phyloP scores from a whole-genome alignment of 2,329 filamentous ascomycete species.

The Phyllosticta citribraziliensis region DNA sequence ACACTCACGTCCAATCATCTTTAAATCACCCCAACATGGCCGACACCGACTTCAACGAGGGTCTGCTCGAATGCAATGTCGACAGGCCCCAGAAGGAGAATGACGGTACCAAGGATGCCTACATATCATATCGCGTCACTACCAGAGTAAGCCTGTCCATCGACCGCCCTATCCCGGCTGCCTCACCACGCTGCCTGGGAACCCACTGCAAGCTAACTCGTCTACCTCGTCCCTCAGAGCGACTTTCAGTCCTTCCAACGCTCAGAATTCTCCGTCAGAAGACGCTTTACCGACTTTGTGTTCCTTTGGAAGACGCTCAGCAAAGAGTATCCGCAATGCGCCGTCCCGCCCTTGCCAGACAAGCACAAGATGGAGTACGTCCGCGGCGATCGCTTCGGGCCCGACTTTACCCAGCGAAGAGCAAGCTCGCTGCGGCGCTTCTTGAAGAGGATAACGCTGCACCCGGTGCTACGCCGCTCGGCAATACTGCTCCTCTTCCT shows the following conservation, averaged over 20 bases:
- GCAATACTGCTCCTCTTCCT: conserved; percentile 80
- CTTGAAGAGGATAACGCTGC: conserved; percentile 72
- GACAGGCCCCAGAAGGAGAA: conserved; percentile 84
- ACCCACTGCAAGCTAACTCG: not conserved
- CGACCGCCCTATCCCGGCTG: not conserved
- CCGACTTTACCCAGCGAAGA: conserved; percentile 82
- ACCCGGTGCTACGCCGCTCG: conserved; percentile 78
- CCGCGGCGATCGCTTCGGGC: conserved; percentile 85
- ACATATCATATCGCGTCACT: conserved; percentile 89
- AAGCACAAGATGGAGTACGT: conserved; percentile 99
- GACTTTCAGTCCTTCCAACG: conserved; percentile 91
- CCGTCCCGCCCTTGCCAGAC: conserved; percentile 88
- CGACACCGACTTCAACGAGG: conserved; percentile 34
- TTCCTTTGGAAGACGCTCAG: conserved; percentile 88
- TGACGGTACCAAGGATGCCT: conserved; percentile 91
- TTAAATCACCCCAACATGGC: conserved; percentile 6
- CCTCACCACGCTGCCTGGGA: not conserved
- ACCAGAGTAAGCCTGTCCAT: conserved; percentile 55
- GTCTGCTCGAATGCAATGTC: conserved; percentile 75
- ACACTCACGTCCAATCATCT: not conserved
- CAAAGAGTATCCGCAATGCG: conserved; percentile 81
- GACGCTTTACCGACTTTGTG: conserved; percentile 95
- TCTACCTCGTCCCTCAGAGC: conserved; percentile 47
- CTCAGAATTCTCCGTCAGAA: conserved; percentile 65
- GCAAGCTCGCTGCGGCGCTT: conserved; percentile 89